Base-by-base conservation (phyloP, 139 green algal genomes). In the Chlamydomonas eustigma region DNA sequence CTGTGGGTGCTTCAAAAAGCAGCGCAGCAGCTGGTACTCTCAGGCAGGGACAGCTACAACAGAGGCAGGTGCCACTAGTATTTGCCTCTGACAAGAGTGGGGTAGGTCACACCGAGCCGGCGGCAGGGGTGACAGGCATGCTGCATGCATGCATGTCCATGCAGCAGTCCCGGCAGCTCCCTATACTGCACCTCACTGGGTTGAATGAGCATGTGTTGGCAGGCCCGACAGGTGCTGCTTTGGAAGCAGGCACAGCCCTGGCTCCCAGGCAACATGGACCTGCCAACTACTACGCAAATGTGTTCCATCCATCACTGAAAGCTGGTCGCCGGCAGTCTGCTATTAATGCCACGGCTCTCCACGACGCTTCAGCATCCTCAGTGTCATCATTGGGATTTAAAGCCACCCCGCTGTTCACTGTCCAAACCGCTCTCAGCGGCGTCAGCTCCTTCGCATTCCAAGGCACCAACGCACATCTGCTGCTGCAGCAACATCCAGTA, bases 391-490 rank as follows among this genome's bases (percentile, higher is more conserved):
- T n/a, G n/a, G n/a, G n/a, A n/a, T n/a, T n/a, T n/a, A n/a, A n/a
- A n/a, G n/a, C n/a, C n/a, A n/a, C n/a, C n/a, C n/a, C n/a, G n/a
- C n/a, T n/a, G n/a, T n/a, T n/a, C n/a, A n/a, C n/a, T n/a, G n/a
- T n/a, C n/a, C n/a, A n/a, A n/a, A n/a, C n/a, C n/a, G n/a, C n/a
- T 6, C 65, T 72, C 0, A 36, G 39, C 51, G 86, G 88, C 28
- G 80, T 94, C 18, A 93, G 84, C 76, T 88, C 89, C 0, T 97
- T 97, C 81, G 92, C 92, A 0, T 97, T 93, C 76, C 91, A 96
- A 72, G 89, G 91, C 37, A 94, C 87, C 75, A 96, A 96, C 80
- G 90, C 90, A n/a, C 87, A 93, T 73, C 50, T 89, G 8, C 64
- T 92, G 22, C 74, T 92, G n/a, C n/a, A n/a, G n/a, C n/a, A n/a